These are phyloP conservation scores for Russula abietina DNA, from an alignment of 768 basidiomycete species.

Conservation along the genomic window DNA sequence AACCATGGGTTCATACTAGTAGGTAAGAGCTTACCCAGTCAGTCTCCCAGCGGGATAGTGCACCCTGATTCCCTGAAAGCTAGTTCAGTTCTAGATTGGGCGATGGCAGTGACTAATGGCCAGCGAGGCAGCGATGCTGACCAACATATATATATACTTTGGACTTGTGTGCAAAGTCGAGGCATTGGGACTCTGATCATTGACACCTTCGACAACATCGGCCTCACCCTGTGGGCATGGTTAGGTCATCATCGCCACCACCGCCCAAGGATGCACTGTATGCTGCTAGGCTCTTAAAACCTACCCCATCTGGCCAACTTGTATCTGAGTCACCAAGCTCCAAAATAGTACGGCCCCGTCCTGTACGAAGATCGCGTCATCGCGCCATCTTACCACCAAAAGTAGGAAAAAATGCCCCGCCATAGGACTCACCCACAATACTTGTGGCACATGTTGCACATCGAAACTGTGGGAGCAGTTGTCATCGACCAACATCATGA, in stretches of 20 bases:
- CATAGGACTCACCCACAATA: slow-evolving; percentile 43
- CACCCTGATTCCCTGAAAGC: slow-evolving; percentile 45
- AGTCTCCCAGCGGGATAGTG: slow-evolving; percentile 40
- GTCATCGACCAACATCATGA: not conserved
- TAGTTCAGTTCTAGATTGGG: not conserved
- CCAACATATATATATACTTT: no score
- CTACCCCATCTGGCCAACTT: slow-evolving; percentile 44
- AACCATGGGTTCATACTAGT: no score
- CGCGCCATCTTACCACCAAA: slow-evolving; percentile 1
- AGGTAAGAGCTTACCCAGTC: slow-evolving; percentile 39
- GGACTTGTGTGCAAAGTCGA: slow-evolving; percentile 52
- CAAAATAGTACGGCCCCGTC: slow-evolving; percentile 56
- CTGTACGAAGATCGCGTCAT: slow-evolving; percentile 6
- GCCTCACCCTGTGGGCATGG: slow-evolving; percentile 41
- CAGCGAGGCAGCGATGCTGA: no score
- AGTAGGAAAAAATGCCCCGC: slow-evolving; percentile 13
- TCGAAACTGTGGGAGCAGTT: slow-evolving; percentile 35
- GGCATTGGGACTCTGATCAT: slow-evolving; percentile 46
- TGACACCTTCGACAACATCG: slow-evolving; percentile 54
- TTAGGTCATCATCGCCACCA: slow-evolving; percentile 14
- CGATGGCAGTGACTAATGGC: not conserved
- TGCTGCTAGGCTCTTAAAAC: slow-evolving; percentile 15
- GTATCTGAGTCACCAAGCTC: slow-evolving; percentile 40
- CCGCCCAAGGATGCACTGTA: not conserved
- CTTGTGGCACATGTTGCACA: slow-evolving; percentile 56